A percentile compares a stretch with the other conserved stretches of the same genome.
Evolutionary conservation across 2,329 filamentous ascomycete genomes (phyloP).

Genomic region (Neonectria sp.): DNA sequence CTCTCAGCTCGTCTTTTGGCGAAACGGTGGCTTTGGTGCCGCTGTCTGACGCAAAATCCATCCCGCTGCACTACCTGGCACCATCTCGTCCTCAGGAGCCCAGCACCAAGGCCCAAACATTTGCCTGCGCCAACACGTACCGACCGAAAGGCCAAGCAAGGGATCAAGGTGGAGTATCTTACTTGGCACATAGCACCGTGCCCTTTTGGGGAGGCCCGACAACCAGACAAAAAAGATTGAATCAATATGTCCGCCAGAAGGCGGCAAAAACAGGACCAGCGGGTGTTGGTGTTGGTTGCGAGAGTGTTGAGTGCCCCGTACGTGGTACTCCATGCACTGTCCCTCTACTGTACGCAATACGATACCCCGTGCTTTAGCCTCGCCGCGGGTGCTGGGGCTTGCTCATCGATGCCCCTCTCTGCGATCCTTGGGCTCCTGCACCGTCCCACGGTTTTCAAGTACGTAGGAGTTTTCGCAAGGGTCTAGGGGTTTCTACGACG

Average conservation of each 20-base stretch:
- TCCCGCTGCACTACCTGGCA: constrained; percentile 18
- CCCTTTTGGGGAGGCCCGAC: constrained; percentile 32
- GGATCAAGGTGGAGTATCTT: constrained; percentile 19
- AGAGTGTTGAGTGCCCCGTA: constrained; percentile 14
- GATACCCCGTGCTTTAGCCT: constrained; percentile 43
- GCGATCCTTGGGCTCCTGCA: constrained; percentile 18
- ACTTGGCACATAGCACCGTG: constrained; percentile 18
- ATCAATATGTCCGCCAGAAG: constrained; percentile 7
- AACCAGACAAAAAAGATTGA: constrained; percentile 22
- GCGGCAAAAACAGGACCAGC: constrained; percentile 6
- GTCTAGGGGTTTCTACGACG: background rate
- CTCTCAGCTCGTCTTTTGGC: constrained; percentile 25
- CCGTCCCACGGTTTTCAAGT: background rate
- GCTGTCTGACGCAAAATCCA: constrained; percentile 29
- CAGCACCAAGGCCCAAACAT: constrained; percentile 7
- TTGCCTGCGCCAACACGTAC: constrained; percentile 15
- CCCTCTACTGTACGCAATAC: constrained; percentile 31
- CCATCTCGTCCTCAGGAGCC: constrained; percentile 7
- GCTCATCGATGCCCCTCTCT: constrained; percentile 35
- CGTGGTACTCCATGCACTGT: background rate
- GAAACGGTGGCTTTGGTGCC: constrained; percentile 33
- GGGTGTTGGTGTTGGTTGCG: constrained; percentile 36
- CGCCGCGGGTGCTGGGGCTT: constrained; percentile 28
- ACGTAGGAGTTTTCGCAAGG: constrained; percentile 1
- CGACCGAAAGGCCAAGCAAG: constrained; percentile 28